These are phyloP conservation scores for Rubia yunnanensis DNA, from an alignment of 257 asterid genomes.

Conservation along the genomic window DNA sequence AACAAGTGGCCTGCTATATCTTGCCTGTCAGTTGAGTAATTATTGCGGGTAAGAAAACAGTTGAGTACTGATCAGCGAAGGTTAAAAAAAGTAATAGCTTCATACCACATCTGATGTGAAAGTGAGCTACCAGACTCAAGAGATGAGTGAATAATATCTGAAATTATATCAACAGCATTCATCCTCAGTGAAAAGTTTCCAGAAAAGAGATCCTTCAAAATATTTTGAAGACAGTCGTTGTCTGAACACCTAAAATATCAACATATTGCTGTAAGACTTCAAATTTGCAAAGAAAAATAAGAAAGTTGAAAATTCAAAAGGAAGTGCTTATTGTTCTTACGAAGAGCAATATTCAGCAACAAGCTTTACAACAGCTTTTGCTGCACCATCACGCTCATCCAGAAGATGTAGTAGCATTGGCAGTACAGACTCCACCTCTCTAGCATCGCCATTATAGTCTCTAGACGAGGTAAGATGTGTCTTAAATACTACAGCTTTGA, in stretches of 20 bases:
- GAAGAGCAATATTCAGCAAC: conserved; percentile 72
- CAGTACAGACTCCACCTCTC: conserved; percentile 51
- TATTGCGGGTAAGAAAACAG: conserved; percentile 6
- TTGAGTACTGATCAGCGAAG: not conserved
- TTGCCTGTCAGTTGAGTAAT: conserved; percentile 46
- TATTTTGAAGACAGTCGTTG: conserved; percentile 43
- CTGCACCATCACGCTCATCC: conserved; percentile 80
- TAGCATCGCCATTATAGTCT: conserved; percentile 27
- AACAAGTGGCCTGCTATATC: conserved; percentile 55
- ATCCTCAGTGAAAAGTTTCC: conserved; percentile 50
- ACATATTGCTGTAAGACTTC: conserved; percentile 14
- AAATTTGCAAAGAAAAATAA: conserved; percentile 6
- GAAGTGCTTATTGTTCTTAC: conserved; percentile 31
- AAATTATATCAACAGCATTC: conserved; percentile 69
- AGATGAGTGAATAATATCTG: conserved; percentile 50
- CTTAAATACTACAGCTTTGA: conserved; percentile 61
- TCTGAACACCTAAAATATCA: conserved; percentile 57
- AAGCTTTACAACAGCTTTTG: conserved; percentile 76
- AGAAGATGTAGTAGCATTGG: conserved; percentile 55
- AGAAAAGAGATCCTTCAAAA: conserved; percentile 47
- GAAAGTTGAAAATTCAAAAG: conserved; percentile 12
- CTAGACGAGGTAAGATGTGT: conserved; percentile 39
- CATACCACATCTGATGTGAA: conserved; percentile 46
- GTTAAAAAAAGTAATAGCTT: not conserved
- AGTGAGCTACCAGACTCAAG: conserved; percentile 38